Evolutionary conservation across 805 yeast genomes (phyloP), one percentile per base, ranked within the genome.

Genomic region (Ogataea populi-albae): DNA sequence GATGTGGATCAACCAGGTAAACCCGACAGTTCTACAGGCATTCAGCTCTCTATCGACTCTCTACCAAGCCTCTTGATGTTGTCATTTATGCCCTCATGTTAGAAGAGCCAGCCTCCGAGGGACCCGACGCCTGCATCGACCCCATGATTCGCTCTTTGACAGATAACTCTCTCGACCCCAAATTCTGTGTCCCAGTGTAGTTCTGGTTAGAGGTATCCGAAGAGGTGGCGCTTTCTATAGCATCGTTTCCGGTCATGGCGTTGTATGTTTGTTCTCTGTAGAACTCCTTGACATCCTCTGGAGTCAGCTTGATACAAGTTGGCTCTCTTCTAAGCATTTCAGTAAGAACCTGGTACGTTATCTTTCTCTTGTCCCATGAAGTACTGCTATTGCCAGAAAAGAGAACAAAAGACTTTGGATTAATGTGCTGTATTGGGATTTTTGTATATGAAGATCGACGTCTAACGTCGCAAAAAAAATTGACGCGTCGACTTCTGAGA

Each of bases 281-380:
- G 32, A 51, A 52, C 33, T 61, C 66, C 37, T 56, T 59, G 14
- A 83, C 71, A 47, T 83, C 93, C 44, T 81, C 87, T 0, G 85
- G 83, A 0, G 80, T 73, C 30, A 83, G 66, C 38, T 71, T 71
- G 35, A 83, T 75, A 2, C 78, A 69, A 0, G 91, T 82, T 4
- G 89, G 83, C 12, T 77, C 81, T 55, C 88, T 68, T 61, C 89
- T 69, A 27, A 83, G 62, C 91, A 83, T 82, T n/a, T n/a, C n/a
- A n/a, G n/a, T n/a, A n/a, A n/a, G n/a, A n/a, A n/a, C n/a, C n/a
- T n/a, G n/a, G n/a, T n/a, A n/a, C n/a, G n/a, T n/a, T n/a, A n/a
- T n/a, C n/a, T n/a, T n/a, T n/a, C n/a, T n/a, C n/a, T n/a, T n/a
- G n/a, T n/a, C n/a, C n/a, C n/a, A n/a, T n/a, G n/a, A n/a, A n/a